Evolutionary conservation across 495 filamentous ascomycete genomes (phyloP).

Genomic region (Cercophora sp.): DNA sequence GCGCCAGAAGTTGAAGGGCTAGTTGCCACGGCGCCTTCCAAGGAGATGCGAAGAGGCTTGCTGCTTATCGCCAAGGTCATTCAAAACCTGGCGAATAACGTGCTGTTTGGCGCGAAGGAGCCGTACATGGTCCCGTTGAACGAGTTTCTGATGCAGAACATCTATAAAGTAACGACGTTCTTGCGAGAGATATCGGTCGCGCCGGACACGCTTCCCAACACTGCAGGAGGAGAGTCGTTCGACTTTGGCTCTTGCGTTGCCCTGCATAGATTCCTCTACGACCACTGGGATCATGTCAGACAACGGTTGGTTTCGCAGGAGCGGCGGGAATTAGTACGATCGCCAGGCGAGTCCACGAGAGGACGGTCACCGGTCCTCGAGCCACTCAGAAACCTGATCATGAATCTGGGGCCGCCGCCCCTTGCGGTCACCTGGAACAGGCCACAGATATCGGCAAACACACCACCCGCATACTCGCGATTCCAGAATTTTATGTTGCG

Average conservation of each 20-base stretch:
- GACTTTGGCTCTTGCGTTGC: constrained; percentile 65
- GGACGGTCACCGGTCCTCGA: constrained; percentile 47
- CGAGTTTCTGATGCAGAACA: constrained; percentile 60
- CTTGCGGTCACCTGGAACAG: constrained; percentile 61
- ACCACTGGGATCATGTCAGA: constrained; percentile 64
- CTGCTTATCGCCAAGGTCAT: constrained; percentile 65
- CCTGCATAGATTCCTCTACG: constrained; percentile 62
- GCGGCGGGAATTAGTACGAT: constrained; percentile 47
- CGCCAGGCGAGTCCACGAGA: constrained; percentile 43
- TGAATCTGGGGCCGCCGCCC: constrained; percentile 59
- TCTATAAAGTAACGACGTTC: constrained; percentile 59
- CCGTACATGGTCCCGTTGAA: constrained; percentile 66
- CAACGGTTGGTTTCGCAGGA: constrained; percentile 58
- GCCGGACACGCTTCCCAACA: constrained; percentile 32
- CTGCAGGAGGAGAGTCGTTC: constrained; percentile 48
- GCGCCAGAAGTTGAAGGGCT: constrained; percentile 62
- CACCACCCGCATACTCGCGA: constrained; percentile 56
- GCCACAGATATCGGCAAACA: constrained; percentile 55
- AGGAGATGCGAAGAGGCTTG: constrained; percentile 62
- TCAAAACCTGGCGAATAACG: constrained; percentile 66
- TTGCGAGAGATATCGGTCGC: constrained; percentile 58
- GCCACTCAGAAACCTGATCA: constrained; percentile 53
- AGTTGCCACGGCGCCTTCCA: constrained; percentile 52
- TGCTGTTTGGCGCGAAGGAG: constrained; percentile 66
- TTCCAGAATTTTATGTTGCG: constrained; percentile 68